Base-by-base conservation (phyloP, 1,139 yeast species). In the Pichia sorboxylosa region DNA sequence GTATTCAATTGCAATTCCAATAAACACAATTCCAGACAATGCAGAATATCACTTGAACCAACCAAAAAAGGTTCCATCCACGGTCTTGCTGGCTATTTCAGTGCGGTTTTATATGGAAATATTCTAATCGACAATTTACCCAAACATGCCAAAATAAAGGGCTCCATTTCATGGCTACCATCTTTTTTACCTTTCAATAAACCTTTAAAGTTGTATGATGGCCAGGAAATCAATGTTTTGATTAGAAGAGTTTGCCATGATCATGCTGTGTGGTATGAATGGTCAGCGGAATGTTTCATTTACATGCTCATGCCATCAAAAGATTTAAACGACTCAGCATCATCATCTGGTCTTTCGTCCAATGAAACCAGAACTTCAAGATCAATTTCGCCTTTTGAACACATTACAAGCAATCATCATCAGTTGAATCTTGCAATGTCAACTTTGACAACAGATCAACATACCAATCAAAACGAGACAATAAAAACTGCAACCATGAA, bases 21-120 rank as follows among this genome's bases (percentile, higher is more conserved):
- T 24, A 30, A 26, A 16, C 45, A 52, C 13, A 44, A 39, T 20
- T 35, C 41, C 24, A 38, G 51, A 17, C 44, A 42, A 32, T 33
- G 32, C 3, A 46, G 43, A 19, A 29, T 39, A 9, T 34, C 43
- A 4, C 32, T 52, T 24, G 41, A 45, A 29, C 47, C 52, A 23
- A 43, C 63, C 8, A 55, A 63, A 30, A 64, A 67, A 36, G 66
- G 74, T 2, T 65, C 64, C 10, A 51, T 82, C 6, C 87, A 83
- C 50, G 94, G 90, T 0, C 54, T 87, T 28, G 62, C 75, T 6
- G 96, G 95, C 0, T 74, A 63, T 47, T 85, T 87, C 48, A 64
- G 64, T n/a, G 74, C 92, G 1, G 64, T 55, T 1, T 61, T 85
- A 13, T 81, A 73, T 50, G 69, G 66, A 1, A 74, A 71, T 31